Evolutionary conservation across 176 grass and related monocot species (phyloP).

Genomic region (Avena insularis): DNA sequence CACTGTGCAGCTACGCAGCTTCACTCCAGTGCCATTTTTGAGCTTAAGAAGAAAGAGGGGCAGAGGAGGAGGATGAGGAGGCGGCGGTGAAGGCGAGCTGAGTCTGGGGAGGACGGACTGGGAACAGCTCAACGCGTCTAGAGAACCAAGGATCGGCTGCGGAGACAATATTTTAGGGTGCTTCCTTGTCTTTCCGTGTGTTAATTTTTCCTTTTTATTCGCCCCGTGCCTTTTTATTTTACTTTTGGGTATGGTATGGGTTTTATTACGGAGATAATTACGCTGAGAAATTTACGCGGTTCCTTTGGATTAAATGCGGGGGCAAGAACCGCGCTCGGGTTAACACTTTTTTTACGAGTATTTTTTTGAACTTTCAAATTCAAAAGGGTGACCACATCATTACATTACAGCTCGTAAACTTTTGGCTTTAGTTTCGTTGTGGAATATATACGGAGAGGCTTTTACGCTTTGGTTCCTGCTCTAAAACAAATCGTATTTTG

Average conservation of each 20-base stretch:
- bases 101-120: slow-evolving; percentile 26
- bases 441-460: no score
- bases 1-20: slow-evolving; percentile 17
- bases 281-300: slow-evolving; percentile 36
- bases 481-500: no score
- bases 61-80: not conserved
- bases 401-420: not conserved
- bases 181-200: slow-evolving; percentile 30
- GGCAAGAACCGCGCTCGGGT: no score
- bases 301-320: not conserved
- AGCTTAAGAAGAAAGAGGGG: slow-evolving; percentile 32
- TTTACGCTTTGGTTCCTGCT: no score
- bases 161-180: slow-evolving; percentile 10
- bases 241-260: not conserved
- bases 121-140: slow-evolving; percentile 86
- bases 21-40: slow-evolving; percentile 38
- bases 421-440: not conserved
- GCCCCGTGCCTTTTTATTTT: not conserved
- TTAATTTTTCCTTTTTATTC: slow-evolving; percentile 19
- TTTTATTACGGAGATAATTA: slow-evolving; percentile 32
- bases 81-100: slow-evolving; percentile 26
- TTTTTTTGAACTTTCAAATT: not conserved
- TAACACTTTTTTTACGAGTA: not conserved
- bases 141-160: slow-evolving; percentile 37
- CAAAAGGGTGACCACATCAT: not conserved